These are phyloP conservation scores for Jackrogersella minutella DNA, from an alignment of 495 filamentous ascomycete species.

Conservation along the genomic window DNA sequence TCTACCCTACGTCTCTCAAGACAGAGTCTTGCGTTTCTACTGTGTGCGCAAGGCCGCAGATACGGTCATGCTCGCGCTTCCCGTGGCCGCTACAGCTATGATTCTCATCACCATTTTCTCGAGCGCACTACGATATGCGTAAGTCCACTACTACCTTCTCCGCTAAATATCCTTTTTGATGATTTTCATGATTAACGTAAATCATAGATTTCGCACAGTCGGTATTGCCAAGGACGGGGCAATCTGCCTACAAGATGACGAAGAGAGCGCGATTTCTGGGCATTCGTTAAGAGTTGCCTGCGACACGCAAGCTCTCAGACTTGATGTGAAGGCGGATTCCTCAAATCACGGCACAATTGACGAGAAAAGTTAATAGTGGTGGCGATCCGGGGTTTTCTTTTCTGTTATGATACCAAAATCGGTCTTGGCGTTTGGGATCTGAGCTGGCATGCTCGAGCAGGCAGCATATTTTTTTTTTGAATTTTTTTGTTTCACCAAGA, in stretches of 20 bases:
- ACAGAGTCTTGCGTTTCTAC: constrained; percentile 36
- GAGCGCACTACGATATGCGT: constrained; percentile 40
- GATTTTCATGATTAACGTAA: constrained; percentile 4
- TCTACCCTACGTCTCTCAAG: constrained; percentile 35
- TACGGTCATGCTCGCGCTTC: constrained; percentile 50
- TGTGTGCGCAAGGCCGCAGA: constrained; percentile 45
- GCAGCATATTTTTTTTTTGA: no score
- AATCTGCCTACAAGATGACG: constrained; percentile 27
- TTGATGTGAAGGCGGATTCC: neutral
- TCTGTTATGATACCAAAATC: constrained; percentile 35
- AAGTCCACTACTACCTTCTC: neutral
- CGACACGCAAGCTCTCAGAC: neutral
- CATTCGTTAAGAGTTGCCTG: neutral
- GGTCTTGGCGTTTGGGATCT: constrained; percentile 37
- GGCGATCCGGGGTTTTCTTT: constrained; percentile 10
- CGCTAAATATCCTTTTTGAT: neutral
- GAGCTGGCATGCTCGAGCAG: constrained; percentile 31
- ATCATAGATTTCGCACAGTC: neutral
- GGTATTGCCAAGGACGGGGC: neutral
- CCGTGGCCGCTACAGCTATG: constrained; percentile 46
- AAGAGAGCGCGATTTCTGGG: constrained; percentile 1
- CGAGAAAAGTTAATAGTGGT: constrained; percentile 20
- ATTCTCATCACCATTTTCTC: constrained; percentile 44
- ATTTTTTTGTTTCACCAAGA: constrained; percentile 23
- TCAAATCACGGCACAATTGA: constrained; percentile 3